Conservation (phyloP, 2,329 filamentous ascomycete species). For the Graphilbum fragrans region DNA sequence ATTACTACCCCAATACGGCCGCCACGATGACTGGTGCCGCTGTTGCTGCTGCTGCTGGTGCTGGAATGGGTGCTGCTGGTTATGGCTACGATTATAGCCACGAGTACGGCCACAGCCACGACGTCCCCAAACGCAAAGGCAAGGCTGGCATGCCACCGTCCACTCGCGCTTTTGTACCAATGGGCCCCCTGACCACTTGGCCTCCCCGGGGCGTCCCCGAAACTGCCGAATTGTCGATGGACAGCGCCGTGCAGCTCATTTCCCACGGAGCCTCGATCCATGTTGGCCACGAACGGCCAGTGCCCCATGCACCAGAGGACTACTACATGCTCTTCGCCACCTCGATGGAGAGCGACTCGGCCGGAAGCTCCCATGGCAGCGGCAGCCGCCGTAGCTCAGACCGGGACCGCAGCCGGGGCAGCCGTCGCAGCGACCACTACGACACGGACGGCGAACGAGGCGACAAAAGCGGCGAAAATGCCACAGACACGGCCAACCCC, state of each 20-base stretch:
- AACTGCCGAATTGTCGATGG: conserved; percentile 37
- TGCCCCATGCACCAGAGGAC: conserved; percentile 42
- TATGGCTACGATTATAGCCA: no score
- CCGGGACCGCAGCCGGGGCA: not conserved
- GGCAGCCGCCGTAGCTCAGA: conserved; percentile 3
- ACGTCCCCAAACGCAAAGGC: conserved; percentile 25
- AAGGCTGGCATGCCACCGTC: conserved; percentile 13
- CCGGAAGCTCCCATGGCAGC: not conserved
- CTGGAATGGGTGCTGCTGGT: no score
- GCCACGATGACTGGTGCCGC: no score
- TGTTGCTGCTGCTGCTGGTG: no score
- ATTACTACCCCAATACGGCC: no score
- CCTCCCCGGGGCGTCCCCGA: conserved; percentile 39
- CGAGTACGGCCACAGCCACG: not conserved
- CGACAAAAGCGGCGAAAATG: conserved; percentile 23
- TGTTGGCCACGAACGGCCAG: conserved; percentile 38
- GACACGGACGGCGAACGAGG: conserved; percentile 11
- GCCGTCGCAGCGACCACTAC: not conserved
- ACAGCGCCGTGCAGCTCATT: conserved; percentile 44
- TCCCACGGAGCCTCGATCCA: conserved; percentile 44
- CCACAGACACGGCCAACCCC: conserved; percentile 34
- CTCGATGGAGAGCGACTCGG: conserved; percentile 25
- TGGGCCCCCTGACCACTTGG: conserved; percentile 37
- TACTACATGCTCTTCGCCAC: conserved; percentile 45
- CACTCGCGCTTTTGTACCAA: conserved; percentile 10